phyloP scores from a whole-genome alignment of 306 rosid genomes.

The Spatholobus suberectus region DNA sequence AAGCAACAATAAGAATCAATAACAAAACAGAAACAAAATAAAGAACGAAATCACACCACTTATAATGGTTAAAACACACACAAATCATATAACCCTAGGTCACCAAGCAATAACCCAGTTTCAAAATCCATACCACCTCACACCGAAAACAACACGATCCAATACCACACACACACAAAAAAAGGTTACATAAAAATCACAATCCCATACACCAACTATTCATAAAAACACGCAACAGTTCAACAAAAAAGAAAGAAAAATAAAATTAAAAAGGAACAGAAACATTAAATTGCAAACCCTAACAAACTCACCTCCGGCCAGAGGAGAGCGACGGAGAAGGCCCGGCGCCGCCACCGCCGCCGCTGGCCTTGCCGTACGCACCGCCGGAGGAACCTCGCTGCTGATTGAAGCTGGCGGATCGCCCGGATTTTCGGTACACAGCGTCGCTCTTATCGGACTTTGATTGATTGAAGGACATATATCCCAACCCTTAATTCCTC shows the following conservation, averaged over 20 bases:
- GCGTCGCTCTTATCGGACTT: constrained; percentile 84
- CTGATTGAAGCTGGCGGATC: constrained; percentile 81
- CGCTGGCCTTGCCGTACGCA: constrained; percentile 70
- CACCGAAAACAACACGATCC: not conserved
- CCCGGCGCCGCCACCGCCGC: constrained; percentile 68
- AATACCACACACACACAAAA: no score
- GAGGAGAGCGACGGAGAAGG: constrained; percentile 65
- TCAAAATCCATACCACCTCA: constrained; percentile 7
- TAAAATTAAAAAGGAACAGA: not conserved
- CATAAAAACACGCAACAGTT: not conserved
- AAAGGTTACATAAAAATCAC: not conserved
- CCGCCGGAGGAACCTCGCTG: constrained; percentile 74
- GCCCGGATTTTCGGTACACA: constrained; percentile 72
- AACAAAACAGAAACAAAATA: not conserved
- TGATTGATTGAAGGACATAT: constrained; percentile 98
- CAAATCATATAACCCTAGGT: not conserved
- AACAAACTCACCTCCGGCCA: constrained; percentile 65
- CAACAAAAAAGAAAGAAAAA: not conserved
- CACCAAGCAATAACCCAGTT: not conserved
- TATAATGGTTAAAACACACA: not conserved
- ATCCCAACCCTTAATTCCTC: constrained; percentile 79
- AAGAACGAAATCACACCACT: not conserved
- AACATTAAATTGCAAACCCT: constrained; percentile 26
- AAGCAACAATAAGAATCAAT: constrained; percentile 42
- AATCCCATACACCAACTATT: constrained; percentile 22